Conservation (phyloP, 1,284 basidiomycete species). For the Tremellales sp. region DNA sequence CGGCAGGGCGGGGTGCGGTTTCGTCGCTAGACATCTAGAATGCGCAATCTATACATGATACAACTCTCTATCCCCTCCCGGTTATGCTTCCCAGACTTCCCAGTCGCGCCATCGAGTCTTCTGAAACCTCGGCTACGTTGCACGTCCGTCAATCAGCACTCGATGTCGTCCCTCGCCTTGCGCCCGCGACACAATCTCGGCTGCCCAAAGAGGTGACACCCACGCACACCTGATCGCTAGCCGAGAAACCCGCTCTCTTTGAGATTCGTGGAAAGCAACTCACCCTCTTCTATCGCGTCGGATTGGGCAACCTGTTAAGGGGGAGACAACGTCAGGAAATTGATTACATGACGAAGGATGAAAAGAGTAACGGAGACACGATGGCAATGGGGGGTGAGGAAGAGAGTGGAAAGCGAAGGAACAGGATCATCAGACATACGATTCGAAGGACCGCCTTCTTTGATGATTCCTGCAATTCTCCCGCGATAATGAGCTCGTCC, state of each 20-base stretch:
- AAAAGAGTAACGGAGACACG: slow-evolving; percentile 47
- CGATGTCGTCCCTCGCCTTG: neutral
- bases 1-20: too few species aligned
- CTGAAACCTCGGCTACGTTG: slow-evolving; percentile 40
- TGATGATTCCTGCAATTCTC: slow-evolving; percentile 96
- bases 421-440: too few species aligned
- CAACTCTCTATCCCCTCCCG: neutral
- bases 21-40: too few species aligned
- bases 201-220: neutral
- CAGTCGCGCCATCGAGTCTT: slow-evolving; percentile 45
- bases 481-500: slow-evolving; percentile 96
- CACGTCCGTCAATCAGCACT: neutral
- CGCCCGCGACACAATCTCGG: neutral
- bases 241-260: slow-evolving; percentile 23
- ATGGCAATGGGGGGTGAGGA: slow-evolving; percentile 45
- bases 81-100: slow-evolving; percentile 30
- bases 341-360: neutral
- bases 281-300: slow-evolving; percentile 53
- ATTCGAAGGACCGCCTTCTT: slow-evolving; percentile 95
- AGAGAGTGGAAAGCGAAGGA: slow-evolving; percentile 50
- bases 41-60: too few species aligned
- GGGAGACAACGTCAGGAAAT: neutral
- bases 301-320: slow-evolving; percentile 48
- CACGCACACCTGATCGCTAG: neutral
- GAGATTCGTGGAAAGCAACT: slow-evolving; percentile 31